Conservation (phyloP, 495 filamentous ascomycete genomes). For the Aspergillus steynii region DNA sequence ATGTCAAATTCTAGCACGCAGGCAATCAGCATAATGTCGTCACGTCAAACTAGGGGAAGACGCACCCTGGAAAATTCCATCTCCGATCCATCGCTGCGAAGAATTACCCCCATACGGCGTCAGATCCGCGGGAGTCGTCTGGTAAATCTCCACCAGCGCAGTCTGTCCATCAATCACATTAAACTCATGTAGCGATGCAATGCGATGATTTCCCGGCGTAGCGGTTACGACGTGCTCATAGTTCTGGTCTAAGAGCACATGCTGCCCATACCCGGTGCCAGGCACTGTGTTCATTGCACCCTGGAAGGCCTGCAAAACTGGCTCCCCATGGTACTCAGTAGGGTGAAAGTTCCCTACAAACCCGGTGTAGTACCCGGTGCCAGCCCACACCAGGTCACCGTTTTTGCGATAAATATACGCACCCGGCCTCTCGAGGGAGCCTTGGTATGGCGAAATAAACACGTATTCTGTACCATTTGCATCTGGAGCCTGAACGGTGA, state of each 20-base stretch:
- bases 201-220: slow-evolving; percentile 44
- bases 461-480: slow-evolving; percentile 47
- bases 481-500: slow-evolving; percentile 47
- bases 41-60: background rate
- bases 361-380: slow-evolving; percentile 47
- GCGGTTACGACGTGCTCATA: slow-evolving; percentile 46
- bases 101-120: slow-evolving; percentile 28
- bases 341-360: slow-evolving; percentile 40
- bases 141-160: slow-evolving; percentile 32
- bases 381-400: slow-evolving; percentile 55
- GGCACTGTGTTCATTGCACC: slow-evolving; percentile 46
- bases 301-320: slow-evolving; percentile 50
- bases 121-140: slow-evolving; percentile 24
- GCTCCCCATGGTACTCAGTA: slow-evolving; percentile 39
- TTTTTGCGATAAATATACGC: slow-evolving; percentile 53
- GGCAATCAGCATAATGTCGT: background rate
- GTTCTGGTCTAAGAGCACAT: slow-evolving; percentile 44
- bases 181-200: slow-evolving; percentile 48
- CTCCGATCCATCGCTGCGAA: slow-evolving; percentile 33
- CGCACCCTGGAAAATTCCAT: slow-evolving; percentile 36
- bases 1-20: slow-evolving; percentile 31
- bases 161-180: slow-evolving; percentile 38
- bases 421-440: slow-evolving; percentile 37
- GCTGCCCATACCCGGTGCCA: slow-evolving; percentile 46
- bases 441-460: slow-evolving; percentile 48